Evolutionary conservation across 2,329 filamentous ascomycete genomes (phyloP).

Genomic region (Hypoxylon sp.): DNA sequence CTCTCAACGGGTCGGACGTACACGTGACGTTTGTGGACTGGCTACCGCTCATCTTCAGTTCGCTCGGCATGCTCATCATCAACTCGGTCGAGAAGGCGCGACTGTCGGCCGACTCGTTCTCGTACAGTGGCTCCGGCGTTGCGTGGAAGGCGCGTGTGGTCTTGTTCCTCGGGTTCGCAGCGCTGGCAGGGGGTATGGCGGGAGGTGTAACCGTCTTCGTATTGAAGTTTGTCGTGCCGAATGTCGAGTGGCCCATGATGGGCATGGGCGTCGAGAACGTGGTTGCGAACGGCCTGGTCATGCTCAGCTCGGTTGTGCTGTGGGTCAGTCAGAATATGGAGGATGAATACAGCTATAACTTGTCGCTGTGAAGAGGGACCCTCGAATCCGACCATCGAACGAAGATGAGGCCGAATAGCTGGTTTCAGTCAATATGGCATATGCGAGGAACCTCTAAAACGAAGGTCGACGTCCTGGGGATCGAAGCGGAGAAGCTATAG

Average conservation of each 20-base stretch:
- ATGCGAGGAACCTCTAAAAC: neutral
- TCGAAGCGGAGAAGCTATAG: neutral
- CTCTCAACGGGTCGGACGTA: slow-evolving; percentile 71
- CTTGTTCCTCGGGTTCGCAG: slow-evolving; percentile 76
- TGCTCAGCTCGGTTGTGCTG: slow-evolving; percentile 74
- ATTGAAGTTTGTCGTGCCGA: slow-evolving; percentile 73
- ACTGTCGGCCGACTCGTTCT: slow-evolving; percentile 74
- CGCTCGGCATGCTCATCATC: slow-evolving; percentile 79
- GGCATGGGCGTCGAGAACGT: slow-evolving; percentile 77
- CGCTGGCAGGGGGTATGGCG: slow-evolving; percentile 76
- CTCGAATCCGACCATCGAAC: neutral
- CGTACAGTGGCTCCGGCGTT: slow-evolving; percentile 73
- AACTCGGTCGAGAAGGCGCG: slow-evolving; percentile 78
- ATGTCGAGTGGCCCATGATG: slow-evolving; percentile 71
- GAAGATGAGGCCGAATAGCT: neutral
- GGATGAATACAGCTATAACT: slow-evolving; percentile 78
- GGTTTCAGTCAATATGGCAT: neutral
- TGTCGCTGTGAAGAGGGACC: slow-evolving; percentile 65
- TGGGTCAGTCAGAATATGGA: slow-evolving; percentile 82
- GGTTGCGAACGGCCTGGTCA: slow-evolving; percentile 75
- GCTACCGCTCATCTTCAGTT: slow-evolving; percentile 77
- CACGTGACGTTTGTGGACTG: slow-evolving; percentile 79
- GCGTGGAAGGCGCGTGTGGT: slow-evolving; percentile 79
- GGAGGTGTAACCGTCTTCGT: slow-evolving; percentile 78
- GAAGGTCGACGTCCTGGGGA: neutral